These are phyloP conservation scores for Endocarpon pusillum DNA, from an alignment of 495 filamentous ascomycete species.

Conservation along the genomic window DNA sequence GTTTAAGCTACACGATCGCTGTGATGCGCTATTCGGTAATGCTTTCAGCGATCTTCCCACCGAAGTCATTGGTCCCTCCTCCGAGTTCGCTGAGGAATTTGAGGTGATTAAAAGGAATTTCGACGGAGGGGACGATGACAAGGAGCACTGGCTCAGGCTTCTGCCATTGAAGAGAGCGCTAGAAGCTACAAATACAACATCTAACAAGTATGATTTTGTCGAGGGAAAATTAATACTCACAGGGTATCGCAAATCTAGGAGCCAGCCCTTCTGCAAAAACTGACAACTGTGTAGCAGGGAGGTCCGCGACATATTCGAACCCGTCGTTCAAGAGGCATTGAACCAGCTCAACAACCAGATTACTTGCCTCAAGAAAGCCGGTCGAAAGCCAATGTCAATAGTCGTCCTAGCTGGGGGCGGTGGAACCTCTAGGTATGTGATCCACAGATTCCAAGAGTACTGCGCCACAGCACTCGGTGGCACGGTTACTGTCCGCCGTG, in stretches of 20 bases:
- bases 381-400: conserved; percentile 29
- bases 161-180: conserved; percentile 1
- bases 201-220: conserved; percentile 5
- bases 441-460: conserved; percentile 25
- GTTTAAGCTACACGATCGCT: conserved; percentile 26
- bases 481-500: conserved; percentile 4
- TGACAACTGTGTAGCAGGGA: conserved; percentile 11
- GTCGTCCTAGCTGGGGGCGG: conserved; percentile 61
- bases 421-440: conserved; percentile 45
- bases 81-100: conserved; percentile 13
- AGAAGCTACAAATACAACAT: neutral
- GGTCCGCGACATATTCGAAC: conserved; percentile 30
- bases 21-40: conserved; percentile 17
- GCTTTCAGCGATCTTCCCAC: conserved; percentile 6
- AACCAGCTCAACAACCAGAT: conserved; percentile 37
- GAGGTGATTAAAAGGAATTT: conserved; percentile 13
- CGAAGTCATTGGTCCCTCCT: conserved; percentile 8
- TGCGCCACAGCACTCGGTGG: conserved; percentile 1
- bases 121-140: conserved; percentile 1
- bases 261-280: neutral
- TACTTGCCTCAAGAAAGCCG: conserved; percentile 21
- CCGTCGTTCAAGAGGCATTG: conserved; percentile 39
- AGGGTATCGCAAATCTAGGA: neutral
- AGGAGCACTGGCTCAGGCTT: conserved; percentile 2
- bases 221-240: conserved; percentile 4